Evolutionary conservation across 2,329 filamentous ascomycete genomes (phyloP).

Genomic region (Pyricularia grisea): DNA sequence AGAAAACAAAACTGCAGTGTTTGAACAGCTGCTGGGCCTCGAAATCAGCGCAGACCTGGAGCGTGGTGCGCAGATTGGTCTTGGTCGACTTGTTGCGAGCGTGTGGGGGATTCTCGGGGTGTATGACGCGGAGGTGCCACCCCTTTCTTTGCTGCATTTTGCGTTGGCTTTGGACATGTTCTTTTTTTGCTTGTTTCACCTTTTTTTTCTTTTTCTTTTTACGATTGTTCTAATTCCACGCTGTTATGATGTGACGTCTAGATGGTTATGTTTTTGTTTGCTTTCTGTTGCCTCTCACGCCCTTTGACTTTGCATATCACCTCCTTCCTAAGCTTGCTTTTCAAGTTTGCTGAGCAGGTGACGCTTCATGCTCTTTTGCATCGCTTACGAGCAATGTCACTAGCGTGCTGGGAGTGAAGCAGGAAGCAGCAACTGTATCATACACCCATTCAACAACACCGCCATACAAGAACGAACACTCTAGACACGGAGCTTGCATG

Average conservation of each 20-base stretch:
- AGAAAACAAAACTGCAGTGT: neutral
- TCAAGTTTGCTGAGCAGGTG: neutral
- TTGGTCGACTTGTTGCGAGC: neutral
- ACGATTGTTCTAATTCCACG: constrained; percentile 3
- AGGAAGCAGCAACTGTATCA: neutral
- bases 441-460: constrained; percentile 1
- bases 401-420: neutral
- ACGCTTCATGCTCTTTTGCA: neutral
- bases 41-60: neutral
- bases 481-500: neutral
- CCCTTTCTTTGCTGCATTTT: neutral
- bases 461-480: constrained; percentile 1
- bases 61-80: neutral
- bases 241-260: constrained; percentile 6
- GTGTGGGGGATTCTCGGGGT: neutral
- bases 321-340: neutral
- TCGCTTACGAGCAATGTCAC: neutral
- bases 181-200: neutral
- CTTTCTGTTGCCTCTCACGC: neutral
- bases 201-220: neutral
- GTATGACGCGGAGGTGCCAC: neutral
- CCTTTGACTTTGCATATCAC: neutral
- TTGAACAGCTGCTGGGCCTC: neutral
- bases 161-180: neutral
- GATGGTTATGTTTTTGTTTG: constrained; percentile 5